These are phyloP conservation scores for Cytospora chrysosperma DNA, from an alignment of 2,329 filamentous ascomycete genomes.

Conservation along the genomic window DNA sequence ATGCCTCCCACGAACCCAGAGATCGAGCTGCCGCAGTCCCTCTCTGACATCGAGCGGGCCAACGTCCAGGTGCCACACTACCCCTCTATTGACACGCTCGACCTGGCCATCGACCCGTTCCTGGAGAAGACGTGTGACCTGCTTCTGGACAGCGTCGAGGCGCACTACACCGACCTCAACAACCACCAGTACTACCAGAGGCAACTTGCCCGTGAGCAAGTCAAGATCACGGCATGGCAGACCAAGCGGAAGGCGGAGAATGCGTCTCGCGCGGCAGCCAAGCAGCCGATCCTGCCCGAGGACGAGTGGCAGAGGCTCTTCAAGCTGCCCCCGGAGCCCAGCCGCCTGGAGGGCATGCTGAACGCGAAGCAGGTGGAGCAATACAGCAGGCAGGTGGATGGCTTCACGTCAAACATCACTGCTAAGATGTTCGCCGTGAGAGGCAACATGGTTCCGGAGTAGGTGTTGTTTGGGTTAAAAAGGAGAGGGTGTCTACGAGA, in stretches of 20 bases:
- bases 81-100: conserved; percentile 85
- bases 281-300: conserved; percentile 86
- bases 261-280: conserved; percentile 75
- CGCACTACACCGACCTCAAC: conserved; percentile 97
- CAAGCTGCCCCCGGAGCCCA: conserved; percentile 95
- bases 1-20: conserved; percentile 62
- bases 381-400: conserved; percentile 95
- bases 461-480: conserved; percentile 16
- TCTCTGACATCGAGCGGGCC: conserved; percentile 73
- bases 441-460: conserved; percentile 63
- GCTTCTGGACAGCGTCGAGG: conserved; percentile 93
- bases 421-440: conserved; percentile 98
- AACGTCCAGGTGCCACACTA: conserved; percentile 65
- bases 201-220: conserved; percentile 87
- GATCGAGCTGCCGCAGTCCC: conserved; percentile 73
- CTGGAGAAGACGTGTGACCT: conserved; percentile 98
- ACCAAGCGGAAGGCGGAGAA: conserved; percentile 97
- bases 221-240: conserved; percentile 97
- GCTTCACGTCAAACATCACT: conserved; percentile 86
- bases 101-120: conserved; percentile 94
- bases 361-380: conserved; percentile 96
- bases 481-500: background rate
- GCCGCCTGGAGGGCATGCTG: conserved; percentile 87
- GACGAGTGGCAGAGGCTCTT: conserved; percentile 98
- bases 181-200: conserved; percentile 98